These are phyloP conservation scores for Ceratobasidium sp. DNA, from an alignment of 1,284 basidiomycete species.

Conservation along the genomic window DNA sequence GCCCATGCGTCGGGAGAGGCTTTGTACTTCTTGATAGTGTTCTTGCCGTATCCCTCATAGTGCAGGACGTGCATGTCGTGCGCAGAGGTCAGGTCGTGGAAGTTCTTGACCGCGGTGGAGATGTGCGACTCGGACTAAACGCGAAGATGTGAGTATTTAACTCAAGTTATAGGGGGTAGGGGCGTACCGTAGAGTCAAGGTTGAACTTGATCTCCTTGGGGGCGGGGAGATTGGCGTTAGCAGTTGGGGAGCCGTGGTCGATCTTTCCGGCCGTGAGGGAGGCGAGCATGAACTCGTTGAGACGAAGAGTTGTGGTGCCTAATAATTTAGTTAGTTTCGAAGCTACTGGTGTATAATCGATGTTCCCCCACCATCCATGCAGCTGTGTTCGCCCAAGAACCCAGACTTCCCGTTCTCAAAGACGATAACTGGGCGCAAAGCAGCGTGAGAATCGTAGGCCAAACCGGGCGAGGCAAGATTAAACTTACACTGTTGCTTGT, in stretches of 20 bases:
- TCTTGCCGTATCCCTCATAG: slow-evolving; percentile 90
- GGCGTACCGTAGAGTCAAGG: slow-evolving; percentile 65
- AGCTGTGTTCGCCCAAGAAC: slow-evolving; percentile 89
- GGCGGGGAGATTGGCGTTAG: slow-evolving; percentile 64
- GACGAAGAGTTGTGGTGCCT: slow-evolving; percentile 93
- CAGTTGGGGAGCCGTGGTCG: slow-evolving; percentile 70
- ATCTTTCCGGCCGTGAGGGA: slow-evolving; percentile 84
- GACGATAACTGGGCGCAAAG: slow-evolving; percentile 77
- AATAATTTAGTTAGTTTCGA: slow-evolving; percentile 49
- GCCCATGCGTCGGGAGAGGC: slow-evolving; percentile 95
- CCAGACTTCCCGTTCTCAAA: slow-evolving; percentile 95
- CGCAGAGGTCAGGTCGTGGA: slow-evolving; percentile 80
- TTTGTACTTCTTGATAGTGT: slow-evolving; percentile 87
- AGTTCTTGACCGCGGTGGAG: slow-evolving; percentile 70
- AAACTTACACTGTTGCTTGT: slow-evolving; percentile 92
- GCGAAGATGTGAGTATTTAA: slow-evolving; percentile 51
- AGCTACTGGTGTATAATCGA: not conserved
- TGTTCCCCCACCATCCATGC: slow-evolving; percentile 66
- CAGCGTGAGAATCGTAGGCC: slow-evolving; percentile 29
- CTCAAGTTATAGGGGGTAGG: not conserved
- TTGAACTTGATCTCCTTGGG: slow-evolving; percentile 82
- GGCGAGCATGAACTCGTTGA: slow-evolving; percentile 95
- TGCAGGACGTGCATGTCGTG: slow-evolving; percentile 86
- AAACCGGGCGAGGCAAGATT: not conserved
- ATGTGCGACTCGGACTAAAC: slow-evolving; percentile 67